A percentile compares a stretch with the other conserved stretches of the same genome.
Evolutionary conservation across 768 basidiomycete genomes (phyloP).

Genomic region (Hemileccinum impolitum): DNA sequence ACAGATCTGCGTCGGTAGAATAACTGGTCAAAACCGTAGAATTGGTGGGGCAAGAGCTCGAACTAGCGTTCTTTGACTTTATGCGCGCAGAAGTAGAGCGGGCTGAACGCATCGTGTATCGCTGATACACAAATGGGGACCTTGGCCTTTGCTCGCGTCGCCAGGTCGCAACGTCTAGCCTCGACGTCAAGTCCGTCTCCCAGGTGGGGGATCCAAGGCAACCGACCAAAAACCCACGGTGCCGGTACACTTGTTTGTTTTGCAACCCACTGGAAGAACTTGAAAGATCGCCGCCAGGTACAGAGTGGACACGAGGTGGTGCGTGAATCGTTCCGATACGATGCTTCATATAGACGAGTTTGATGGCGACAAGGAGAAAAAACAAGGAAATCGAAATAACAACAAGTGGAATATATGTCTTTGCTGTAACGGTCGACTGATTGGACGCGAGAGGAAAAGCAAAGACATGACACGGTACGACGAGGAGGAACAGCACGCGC

Average conservation of each 20-base stretch:
- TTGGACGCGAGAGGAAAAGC: conserved; percentile 12
- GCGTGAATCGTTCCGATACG: conserved; percentile 27
- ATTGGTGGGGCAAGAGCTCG: conserved; percentile 6
- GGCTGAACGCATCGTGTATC: conserved; percentile 4
- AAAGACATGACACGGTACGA: conserved; percentile 2
- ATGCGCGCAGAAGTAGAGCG: background rate
- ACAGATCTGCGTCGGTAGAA: conserved; percentile 4
- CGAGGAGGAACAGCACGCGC: background rate
- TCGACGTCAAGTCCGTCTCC: conserved; percentile 23
- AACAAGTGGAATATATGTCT: conserved; percentile 12
- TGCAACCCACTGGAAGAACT: conserved; percentile 5
- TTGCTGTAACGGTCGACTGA: background rate
- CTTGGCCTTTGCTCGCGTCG: conserved; percentile 2
- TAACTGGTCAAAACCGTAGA: conserved; percentile 10
- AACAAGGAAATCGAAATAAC: conserved; percentile 14
- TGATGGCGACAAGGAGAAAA: conserved; percentile 21
- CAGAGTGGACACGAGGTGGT: background rate
- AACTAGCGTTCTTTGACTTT: background rate
- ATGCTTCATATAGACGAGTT: conserved; percentile 27
- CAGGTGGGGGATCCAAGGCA: conserved; percentile 32
- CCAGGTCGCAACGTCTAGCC: conserved; percentile 8
- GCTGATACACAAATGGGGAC: conserved; percentile 8
- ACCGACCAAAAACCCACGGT: conserved; percentile 23
- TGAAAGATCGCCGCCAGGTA: background rate
- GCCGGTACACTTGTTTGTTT: conserved; percentile 4